Base-by-base conservation (phyloP, 306 rosid species). In the Rosa rugosa region DNA sequence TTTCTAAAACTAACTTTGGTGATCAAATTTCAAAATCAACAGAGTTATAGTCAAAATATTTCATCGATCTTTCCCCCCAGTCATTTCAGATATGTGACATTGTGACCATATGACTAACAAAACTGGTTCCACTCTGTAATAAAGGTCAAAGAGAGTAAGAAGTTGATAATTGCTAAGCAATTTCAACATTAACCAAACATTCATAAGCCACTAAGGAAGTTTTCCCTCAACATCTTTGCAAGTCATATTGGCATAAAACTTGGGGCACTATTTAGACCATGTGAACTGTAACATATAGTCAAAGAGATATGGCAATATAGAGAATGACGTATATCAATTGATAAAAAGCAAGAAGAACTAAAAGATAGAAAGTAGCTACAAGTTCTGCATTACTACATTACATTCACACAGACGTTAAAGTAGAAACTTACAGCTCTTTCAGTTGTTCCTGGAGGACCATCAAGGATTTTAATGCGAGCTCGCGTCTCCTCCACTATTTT, bases 381-480 rank as follows among this genome's bases (percentile, higher is more conserved):
- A 73, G 41, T 44, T 20, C 31, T 56, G 16, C 5, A 18, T 23
- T 72, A 57, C 38, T 57, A 47, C 49, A 73, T 34, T 56, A 64
- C 74, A 63, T 41, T 78, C 41, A 73, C 12, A 74, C 13, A 4
- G 70, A 67, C 27, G 63, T 63, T 34, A 42, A 31, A 72, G 40
- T 41, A 25, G 14, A 74, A 69, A 96, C 98, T 96, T 91, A 93
- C 99, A 68, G 98, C 99, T 83, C 99, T 89, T 83, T 96, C 98
- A 4, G 96, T 86, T 72, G 98, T 93, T 80, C 99, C 98, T 0
- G 99, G 93, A 73, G 98, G 99, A 73, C 98, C 99, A 69, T 96
- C 99, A 46, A 96, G 98, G 87, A 93, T 96, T 77, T 96, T 93
- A 77, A 96, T 86, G 34, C 99, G 97, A 82, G 99, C 97, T 49